Evolutionary conservation across 108 stramenopile genomes (phyloP).

Genomic region (Seminavis robusta): DNA sequence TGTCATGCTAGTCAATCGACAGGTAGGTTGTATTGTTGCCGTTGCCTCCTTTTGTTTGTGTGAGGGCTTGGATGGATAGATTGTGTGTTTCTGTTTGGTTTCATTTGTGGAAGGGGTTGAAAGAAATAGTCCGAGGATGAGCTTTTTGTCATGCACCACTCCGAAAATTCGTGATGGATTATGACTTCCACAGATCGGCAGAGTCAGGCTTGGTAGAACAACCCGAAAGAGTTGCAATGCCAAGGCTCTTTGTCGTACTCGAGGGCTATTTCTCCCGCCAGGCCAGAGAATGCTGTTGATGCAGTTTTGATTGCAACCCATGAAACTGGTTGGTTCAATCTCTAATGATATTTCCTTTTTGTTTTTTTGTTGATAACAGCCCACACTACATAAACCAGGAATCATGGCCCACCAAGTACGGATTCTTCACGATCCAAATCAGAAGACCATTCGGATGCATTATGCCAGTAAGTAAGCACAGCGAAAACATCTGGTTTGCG

Average conservation of each 20-base stretch:
- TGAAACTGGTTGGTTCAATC: too few relatives aligned
- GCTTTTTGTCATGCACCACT: slow-evolving; percentile 89
- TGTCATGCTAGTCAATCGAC: slow-evolving; percentile 96
- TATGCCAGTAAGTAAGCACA: slow-evolving; percentile 83
- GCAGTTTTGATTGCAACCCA: too few relatives aligned
- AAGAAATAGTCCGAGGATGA: slow-evolving; percentile 63
- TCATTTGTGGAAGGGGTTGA: too few relatives aligned
- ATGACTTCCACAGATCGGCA: slow-evolving; percentile 40
- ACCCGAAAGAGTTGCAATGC: slow-evolving; percentile 4
- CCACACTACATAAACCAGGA: slow-evolving; percentile 98
- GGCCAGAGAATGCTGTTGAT: slow-evolving; percentile 4
- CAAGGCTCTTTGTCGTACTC: neutral
- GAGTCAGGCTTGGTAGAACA: neutral
- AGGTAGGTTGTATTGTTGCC: slow-evolving; percentile 49
- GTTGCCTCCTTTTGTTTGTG: neutral
- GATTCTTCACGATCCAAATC: slow-evolving; percentile 89
- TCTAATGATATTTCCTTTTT: neutral
- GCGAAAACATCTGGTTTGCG: too few relatives aligned
- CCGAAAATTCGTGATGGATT: slow-evolving; percentile 84
- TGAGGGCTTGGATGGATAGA: too few relatives aligned
- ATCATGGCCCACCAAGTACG: slow-evolving; percentile 99
- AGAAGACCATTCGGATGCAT: slow-evolving; percentile 98
- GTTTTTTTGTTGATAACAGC: slow-evolving; percentile 50
- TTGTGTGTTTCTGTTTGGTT: neutral
- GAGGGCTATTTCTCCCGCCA: neutral